Base-by-base conservation (phyloP, 78 protist species). In the Pigoraptor vietnamica region DNA sequence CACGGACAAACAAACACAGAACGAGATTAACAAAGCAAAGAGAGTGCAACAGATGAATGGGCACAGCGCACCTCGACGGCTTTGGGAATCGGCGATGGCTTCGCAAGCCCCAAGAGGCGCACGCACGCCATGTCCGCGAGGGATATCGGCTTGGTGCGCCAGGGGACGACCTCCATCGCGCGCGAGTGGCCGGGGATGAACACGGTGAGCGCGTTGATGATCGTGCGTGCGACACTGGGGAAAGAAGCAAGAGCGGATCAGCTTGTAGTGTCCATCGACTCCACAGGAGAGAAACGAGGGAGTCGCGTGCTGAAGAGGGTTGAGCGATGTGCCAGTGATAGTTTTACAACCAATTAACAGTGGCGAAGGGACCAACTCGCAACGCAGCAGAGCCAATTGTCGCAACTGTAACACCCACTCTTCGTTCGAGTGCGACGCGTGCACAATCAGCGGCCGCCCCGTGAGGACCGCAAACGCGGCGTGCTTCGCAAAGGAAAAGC, bases 381-480 rank as follows among this genome's bases (percentile, higher is more conserved):
- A n/a, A n/a, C n/a, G n/a, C n/a, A n/a, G n/a, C n/a, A n/a, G n/a
- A n/a, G n/a, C n/a, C n/a, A n/a, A n/a, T n/a, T n/a, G n/a, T n/a
- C n/a, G n/a, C n/a, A n/a, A n/a, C n/a, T n/a, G n/a, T n/a, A n/a
- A n/a, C n/a, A 48, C 94, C 25, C 24, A 83, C 91, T n/a, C 92
- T 84, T 93, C 95, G 87, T 93, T 95, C 37, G 89, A 89, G 36
- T 32, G 48, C 19, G 37, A n/a, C 33, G 93, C 96, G 21, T 91
- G 34, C 56, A 95, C 89, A 21, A 95, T 39, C 48, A 95, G 90
- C 23, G 96, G 91, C 34, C 96, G 37, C 1, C 96, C 96, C 55
- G 88, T 93, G 24, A 95, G 91, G 24, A 95, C 40, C 21, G 96
- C 94, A 39, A 90, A 95, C 37, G 93, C 89, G 0, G 86, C 92